phyloP scores from a whole-genome alignment of 2,329 filamentous ascomycete species.

The Amylocarpus encephaloides region DNA sequence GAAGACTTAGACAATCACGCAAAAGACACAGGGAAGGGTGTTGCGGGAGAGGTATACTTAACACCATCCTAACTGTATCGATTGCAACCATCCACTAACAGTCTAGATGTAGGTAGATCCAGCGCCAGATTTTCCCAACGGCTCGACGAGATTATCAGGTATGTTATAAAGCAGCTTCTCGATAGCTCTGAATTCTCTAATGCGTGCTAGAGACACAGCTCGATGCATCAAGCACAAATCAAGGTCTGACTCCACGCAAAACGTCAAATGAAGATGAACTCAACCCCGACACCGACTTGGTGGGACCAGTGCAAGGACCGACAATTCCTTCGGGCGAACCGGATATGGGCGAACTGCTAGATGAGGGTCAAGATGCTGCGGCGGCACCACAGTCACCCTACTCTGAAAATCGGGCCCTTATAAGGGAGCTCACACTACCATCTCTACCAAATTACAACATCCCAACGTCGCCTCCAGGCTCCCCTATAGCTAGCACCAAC shows the following conservation, averaged over 20 bases:
- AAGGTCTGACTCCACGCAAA: background rate
- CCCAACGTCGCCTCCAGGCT: slow-evolving; percentile 64
- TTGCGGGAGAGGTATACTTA: background rate
- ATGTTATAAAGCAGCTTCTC: slow-evolving; percentile 7
- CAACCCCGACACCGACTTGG: slow-evolving; percentile 20
- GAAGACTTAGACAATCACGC: slow-evolving; percentile 21
- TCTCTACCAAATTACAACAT: slow-evolving; percentile 66
- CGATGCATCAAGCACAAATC: slow-evolving; percentile 6
- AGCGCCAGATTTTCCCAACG: slow-evolving; percentile 10
- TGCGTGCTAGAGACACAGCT: slow-evolving; percentile 12
- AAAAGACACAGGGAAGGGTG: slow-evolving; percentile 9
- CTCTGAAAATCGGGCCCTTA: slow-evolving; percentile 53
- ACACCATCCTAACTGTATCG: background rate
- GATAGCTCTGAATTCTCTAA: slow-evolving; percentile 10
- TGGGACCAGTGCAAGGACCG: slow-evolving; percentile 28
- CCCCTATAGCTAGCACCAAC: slow-evolving; percentile 46
- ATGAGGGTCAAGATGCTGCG: slow-evolving; percentile 28
- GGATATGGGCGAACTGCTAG: slow-evolving; percentile 13
- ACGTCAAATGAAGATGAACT: background rate
- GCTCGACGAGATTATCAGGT: slow-evolving; percentile 19
- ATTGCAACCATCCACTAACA: slow-evolving; percentile 17
- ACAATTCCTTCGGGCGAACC: slow-evolving; percentile 11
- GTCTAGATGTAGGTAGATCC: slow-evolving; percentile 16
- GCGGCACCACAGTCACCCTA: slow-evolving; percentile 52
- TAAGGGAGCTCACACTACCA: slow-evolving; percentile 70